These are phyloP conservation scores for Epichloe festucae DNA, from an alignment of 2,329 filamentous ascomycete species.

Conservation along the genomic window DNA sequence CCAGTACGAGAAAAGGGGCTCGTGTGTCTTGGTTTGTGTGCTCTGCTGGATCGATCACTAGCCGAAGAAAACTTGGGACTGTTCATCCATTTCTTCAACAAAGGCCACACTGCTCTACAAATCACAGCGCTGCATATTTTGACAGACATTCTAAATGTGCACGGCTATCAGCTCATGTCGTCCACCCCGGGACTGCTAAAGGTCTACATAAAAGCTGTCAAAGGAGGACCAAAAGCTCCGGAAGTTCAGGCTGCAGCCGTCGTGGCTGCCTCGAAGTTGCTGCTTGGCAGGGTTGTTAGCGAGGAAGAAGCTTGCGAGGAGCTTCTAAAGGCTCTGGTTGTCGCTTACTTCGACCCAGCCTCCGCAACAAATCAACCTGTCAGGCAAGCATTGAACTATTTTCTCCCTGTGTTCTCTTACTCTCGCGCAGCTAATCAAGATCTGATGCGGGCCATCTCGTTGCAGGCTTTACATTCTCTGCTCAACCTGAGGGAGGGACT, in stretches of 20 bases:
- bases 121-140: slow-evolving; percentile 84
- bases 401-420: slow-evolving; percentile 89
- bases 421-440: slow-evolving; percentile 71
- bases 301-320: slow-evolving; percentile 54
- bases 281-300: slow-evolving; percentile 67
- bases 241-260: slow-evolving; percentile 73
- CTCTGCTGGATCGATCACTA: slow-evolving; percentile 78
- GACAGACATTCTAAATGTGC: slow-evolving; percentile 82
- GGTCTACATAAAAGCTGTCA: slow-evolving; percentile 72
- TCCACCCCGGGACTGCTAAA: slow-evolving; percentile 62
- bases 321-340: slow-evolving; percentile 70
- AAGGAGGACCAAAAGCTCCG: slow-evolving; percentile 53
- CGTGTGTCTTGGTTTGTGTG: slow-evolving; percentile 79
- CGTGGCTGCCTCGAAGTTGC: slow-evolving; percentile 70
- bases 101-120: slow-evolving; percentile 81
- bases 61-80: slow-evolving; percentile 84
- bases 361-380: slow-evolving; percentile 70
- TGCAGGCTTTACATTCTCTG: slow-evolving; percentile 63
- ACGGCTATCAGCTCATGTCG: slow-evolving; percentile 65
- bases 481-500: slow-evolving; percentile 58
- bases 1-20: slow-evolving; percentile 85
- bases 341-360: slow-evolving; percentile 82
- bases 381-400: slow-evolving; percentile 80
- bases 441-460: slow-evolving; percentile 61
- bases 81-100: slow-evolving; percentile 92